A percentile compares a stretch with the other conserved stretches of the same genome.
Evolutionary conservation across 441 rosid species (phyloP).

Genomic region (Croton laevigatus): DNA sequence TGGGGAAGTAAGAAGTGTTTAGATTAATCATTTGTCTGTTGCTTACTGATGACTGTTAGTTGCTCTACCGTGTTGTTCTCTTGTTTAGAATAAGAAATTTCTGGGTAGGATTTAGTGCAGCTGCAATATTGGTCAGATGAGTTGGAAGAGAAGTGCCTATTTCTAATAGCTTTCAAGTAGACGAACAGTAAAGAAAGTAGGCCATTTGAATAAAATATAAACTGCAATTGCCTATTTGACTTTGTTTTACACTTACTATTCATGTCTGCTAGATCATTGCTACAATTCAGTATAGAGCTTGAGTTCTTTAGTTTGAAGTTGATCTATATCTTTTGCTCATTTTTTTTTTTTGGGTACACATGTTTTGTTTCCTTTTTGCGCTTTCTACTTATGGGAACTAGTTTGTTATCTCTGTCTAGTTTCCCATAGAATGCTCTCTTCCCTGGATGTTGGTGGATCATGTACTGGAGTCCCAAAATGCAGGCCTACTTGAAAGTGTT

Average conservation of each 20-base stretch:
- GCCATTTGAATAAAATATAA: neutral
- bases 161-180: neutral
- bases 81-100: neutral
- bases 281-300: neutral
- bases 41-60: neutral
- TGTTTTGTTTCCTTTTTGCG: constrained; percentile 2
- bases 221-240: neutral
- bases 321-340: neutral
- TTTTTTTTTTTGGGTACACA: neutral
- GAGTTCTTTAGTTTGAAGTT: constrained; percentile 1
- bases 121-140: neutral
- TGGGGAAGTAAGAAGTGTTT: neutral
- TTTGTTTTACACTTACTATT: neutral
- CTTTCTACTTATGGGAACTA: constrained; percentile 16
- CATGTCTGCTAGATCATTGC: neutral
- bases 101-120: neutral
- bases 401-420: constrained; percentile 45
- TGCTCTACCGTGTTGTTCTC: neutral
- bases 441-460: constrained; percentile 99
- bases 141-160: neutral
- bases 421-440: constrained; percentile 98
- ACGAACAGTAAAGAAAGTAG: neutral
- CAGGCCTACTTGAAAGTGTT: constrained; percentile 93
- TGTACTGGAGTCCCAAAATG: constrained; percentile 75
- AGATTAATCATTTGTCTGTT: neutral